Conservation (phyloP, 768 basidiomycete genomes). For the Russula brevipes region DNA sequence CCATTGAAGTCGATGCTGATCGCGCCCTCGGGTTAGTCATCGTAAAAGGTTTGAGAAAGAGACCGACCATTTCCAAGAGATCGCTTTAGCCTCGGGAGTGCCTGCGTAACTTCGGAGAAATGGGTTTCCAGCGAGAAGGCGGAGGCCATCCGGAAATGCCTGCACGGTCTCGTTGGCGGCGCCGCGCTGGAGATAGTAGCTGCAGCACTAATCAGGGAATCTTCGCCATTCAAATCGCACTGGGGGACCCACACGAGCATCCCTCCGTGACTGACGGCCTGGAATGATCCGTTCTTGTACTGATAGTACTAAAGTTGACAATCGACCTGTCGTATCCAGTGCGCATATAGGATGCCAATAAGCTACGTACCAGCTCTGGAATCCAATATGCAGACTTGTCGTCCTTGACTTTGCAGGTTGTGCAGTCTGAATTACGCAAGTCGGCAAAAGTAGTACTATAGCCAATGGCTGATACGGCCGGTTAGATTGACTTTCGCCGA, state of each 20-base stretch:
- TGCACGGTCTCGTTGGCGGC: background rate
- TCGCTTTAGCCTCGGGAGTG: conserved; percentile 19
- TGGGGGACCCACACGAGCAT: conserved; percentile 11
- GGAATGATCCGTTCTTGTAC: conserved; percentile 6
- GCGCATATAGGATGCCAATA: background rate
- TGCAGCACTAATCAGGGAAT: conserved; percentile 1
- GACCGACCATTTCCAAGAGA: conserved; percentile 28
- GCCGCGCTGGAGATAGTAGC: conserved; percentile 23
- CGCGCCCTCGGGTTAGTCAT: background rate
- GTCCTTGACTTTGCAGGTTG: conserved; percentile 21
- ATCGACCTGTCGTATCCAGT: background rate
- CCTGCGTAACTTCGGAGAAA: conserved; percentile 27
- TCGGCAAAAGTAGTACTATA: conserved; percentile 1
- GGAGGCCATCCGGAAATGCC: conserved; percentile 27
- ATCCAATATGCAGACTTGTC: conserved; percentile 21
- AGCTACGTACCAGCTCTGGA: conserved; percentile 12
- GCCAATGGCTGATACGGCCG: conserved; percentile 2
- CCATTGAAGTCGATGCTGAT: conserved; percentile 12
- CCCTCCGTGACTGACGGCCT: conserved; percentile 8
- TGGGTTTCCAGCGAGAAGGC: conserved; percentile 30
- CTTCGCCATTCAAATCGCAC: background rate
- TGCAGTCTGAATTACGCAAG: conserved; percentile 8
- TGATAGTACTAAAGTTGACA: conserved; percentile 8
- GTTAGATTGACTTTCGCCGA: background rate
- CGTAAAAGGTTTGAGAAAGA: conserved; percentile 9